Base-by-base conservation (phyloP, 768 basidiomycete genomes). In the Xerocomellus dryophilus region DNA sequence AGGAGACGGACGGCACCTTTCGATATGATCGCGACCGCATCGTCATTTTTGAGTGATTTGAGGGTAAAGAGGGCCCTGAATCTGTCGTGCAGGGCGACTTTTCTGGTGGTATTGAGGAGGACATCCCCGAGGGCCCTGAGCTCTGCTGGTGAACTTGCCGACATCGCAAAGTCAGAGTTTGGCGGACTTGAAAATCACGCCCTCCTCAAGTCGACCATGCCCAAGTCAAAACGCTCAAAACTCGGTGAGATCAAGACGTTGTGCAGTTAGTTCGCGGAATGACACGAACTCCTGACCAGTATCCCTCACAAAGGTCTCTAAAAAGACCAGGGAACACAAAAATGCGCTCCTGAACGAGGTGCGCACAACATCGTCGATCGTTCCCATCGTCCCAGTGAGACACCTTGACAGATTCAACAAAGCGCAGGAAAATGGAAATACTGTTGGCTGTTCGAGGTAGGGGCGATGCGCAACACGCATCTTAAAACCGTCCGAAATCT, bases 391-490 rank as follows among this genome's bases (percentile, higher is more conserved):
- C 44, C 36, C 40, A 34, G 41, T 34, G 43, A 53, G 42, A 18
- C 50, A 46, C 62, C 88, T 50, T 18, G 52, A 51, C 64, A 94
- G 92, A 76, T 98, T 50, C 89, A 92, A 77, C 79, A 79, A 66
- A 84, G 85, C 67, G 76, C 85, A 20, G 93, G 95, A 61, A 90
- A 92, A 75, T 98, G 91, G 86, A 83, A 83, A 66, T 95, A 97
- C 71, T 89, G 92, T 74, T 99, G 94, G 92, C 68, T 98, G 36
- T 97, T 99, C 68, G 85, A 89, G 62, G 92, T 98, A 6, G 95
- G 94, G 15, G 84, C 93, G 61, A 96, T 98, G 93, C 80, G 97
- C 56, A 98, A 96, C 74, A 76, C 93, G 25, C 88, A 93, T 72
- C 75, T 99, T 36, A 95, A 98, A 78, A 93, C 92, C 47, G 91